A percentile compares a stretch with the other conserved stretches of the same genome.
Conservation (phyloP, 306 rosid species). For the Cicer judaicum region DNA sequence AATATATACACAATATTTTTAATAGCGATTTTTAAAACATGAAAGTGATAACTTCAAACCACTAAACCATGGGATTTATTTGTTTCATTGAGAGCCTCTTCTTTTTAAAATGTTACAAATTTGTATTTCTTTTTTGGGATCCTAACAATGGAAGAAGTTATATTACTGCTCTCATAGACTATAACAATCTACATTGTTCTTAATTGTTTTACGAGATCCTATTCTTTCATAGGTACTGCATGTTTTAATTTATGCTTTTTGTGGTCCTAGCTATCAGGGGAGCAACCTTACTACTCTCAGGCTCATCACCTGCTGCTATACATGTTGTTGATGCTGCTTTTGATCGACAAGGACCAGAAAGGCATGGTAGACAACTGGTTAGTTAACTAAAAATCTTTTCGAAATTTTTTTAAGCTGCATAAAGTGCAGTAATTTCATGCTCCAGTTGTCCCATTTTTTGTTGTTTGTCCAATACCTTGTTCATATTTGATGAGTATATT, state of each 20-base stretch:
- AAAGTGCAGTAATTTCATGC: slow-evolving; percentile 10
- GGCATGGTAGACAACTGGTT: slow-evolving; percentile 89
- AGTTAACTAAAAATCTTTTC: slow-evolving; percentile 34
- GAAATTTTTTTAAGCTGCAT: slow-evolving; percentile 1
- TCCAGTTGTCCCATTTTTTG: background rate
- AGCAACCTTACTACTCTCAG: slow-evolving; percentile 66
- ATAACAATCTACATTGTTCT: slow-evolving; percentile 13
- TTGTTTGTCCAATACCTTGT: background rate
- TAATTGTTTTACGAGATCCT: slow-evolving; percentile 33
- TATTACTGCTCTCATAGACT: slow-evolving; percentile 53
- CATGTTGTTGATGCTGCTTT: slow-evolving; percentile 76
- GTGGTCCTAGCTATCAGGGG: slow-evolving; percentile 64
- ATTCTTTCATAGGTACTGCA: slow-evolving; percentile 6
- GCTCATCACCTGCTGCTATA: slow-evolving; percentile 71
- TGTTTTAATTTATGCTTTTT: slow-evolving; percentile 33
- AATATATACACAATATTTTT: background rate
- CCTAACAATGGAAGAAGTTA: slow-evolving; percentile 66
- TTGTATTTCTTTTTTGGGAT: slow-evolving; percentile 27
- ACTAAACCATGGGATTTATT: background rate
- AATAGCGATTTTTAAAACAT: background rate
- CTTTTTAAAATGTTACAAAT: slow-evolving; percentile 13
- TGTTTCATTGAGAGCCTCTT: slow-evolving; percentile 21
- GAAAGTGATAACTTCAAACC: background rate
- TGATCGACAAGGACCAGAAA: slow-evolving; percentile 75
- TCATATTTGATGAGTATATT: slow-evolving; percentile 6